These are phyloP conservation scores for Tulasnella sp. DNA, from an alignment of 768 basidiomycete species.

Conservation along the genomic window DNA sequence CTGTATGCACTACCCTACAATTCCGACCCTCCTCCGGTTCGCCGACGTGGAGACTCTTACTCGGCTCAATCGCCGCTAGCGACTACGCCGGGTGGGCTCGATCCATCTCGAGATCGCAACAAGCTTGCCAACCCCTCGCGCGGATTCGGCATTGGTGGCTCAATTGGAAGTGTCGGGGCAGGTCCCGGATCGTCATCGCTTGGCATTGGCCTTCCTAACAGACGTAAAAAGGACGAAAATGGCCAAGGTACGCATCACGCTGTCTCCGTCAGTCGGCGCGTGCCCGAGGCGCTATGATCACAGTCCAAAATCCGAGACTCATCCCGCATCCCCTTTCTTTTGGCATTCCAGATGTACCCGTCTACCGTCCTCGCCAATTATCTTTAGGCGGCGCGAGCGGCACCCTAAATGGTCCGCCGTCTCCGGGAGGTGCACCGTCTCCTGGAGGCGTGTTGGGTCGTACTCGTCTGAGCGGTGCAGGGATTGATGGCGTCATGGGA, in stretches of 20 bases:
- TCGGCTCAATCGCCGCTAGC: constrained; percentile 6
- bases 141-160: background rate
- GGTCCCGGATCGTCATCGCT: background rate
- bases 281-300: background rate
- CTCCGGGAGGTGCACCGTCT: background rate
- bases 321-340: background rate
- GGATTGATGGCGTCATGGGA: constrained; percentile 14
- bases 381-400: constrained; percentile 1
- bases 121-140: constrained; percentile 7
- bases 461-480: constrained; percentile 1
- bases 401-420: background rate
- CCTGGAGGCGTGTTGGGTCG: background rate
- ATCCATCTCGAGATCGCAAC: constrained; percentile 5
- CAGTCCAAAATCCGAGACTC: background rate
- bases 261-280: background rate
- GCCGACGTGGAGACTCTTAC: constrained; percentile 9
- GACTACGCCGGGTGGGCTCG: background rate
- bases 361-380: constrained; percentile 14
- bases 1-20: constrained; percentile 13
- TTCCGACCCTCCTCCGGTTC: constrained; percentile 9
- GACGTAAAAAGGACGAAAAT: constrained; percentile 9
- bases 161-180: background rate
- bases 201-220: constrained; percentile 3
- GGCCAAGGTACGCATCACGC: background rate
- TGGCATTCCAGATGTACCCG: background rate